A percentile compares a stretch with the other conserved stretches of the same genome.
Evolutionary conservation across 805 yeast genomes (phyloP).

Genomic region (Yueomyces sp.): DNA sequence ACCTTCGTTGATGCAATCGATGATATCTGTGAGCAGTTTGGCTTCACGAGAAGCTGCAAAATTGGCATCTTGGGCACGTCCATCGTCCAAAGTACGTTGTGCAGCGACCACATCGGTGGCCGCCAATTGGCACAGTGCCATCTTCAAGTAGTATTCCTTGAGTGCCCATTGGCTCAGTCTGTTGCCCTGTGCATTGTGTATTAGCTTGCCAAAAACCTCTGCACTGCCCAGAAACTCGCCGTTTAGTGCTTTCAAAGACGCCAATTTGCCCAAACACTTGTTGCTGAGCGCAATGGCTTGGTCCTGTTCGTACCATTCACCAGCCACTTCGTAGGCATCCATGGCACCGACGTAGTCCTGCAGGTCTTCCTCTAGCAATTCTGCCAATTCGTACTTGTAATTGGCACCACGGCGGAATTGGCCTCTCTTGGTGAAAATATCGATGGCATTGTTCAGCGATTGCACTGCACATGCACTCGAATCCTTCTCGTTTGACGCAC

Average conservation of each 20-base stretch:
- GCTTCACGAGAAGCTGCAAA: conserved; percentile 66
- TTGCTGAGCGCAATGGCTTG: conserved; percentile 83
- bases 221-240: conserved; percentile 70
- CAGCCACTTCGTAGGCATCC: conserved; percentile 77
- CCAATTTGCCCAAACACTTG: conserved; percentile 79
- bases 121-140: conserved; percentile 72
- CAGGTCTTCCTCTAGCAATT: conserved; percentile 64
- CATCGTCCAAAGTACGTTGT: conserved; percentile 50
- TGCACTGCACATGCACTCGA: conserved; percentile 31
- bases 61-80: conserved; percentile 56
- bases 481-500: conserved; percentile 35
- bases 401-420: conserved; percentile 95
- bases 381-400: conserved; percentile 83
- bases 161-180: conserved; percentile 78
- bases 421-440: conserved; percentile 76
- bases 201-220: conserved; percentile 63
- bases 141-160: conserved; percentile 82
- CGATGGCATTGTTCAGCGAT: conserved; percentile 63
- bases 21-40: conserved; percentile 48
- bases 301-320: conserved; percentile 91
- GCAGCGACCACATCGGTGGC: conserved; percentile 82
- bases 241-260: conserved; percentile 69
- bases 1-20: conserved; percentile 66
- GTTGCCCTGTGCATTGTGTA: conserved; percentile 61
- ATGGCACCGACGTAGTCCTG: conserved; percentile 58